Evolutionary conservation across 2,329 filamentous ascomycete genomes (phyloP).

Genomic region (Scytalidium sp.): DNA sequence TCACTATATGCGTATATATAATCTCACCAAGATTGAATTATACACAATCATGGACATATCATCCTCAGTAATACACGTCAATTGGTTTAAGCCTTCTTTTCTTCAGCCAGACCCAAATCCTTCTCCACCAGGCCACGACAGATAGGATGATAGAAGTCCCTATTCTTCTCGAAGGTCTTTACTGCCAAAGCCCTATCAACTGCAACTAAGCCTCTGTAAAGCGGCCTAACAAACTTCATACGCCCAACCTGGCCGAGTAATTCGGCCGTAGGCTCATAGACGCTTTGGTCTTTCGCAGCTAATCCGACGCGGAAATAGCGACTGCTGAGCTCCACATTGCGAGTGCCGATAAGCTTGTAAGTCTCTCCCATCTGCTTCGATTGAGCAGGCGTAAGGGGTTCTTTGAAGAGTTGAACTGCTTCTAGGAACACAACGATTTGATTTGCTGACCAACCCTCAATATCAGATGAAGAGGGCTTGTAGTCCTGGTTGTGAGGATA

Average conservation of each 20-base stretch:
- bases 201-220: conserved; percentile 74
- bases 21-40: too few species aligned
- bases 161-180: conserved; percentile 81
- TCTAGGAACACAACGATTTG: conserved; percentile 92
- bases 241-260: conserved; percentile 79
- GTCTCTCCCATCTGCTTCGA: conserved; percentile 69
- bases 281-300: conserved; percentile 64
- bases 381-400: conserved; percentile 60
- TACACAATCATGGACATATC: too few species aligned
- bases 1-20: too few species aligned
- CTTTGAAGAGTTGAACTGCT: conserved; percentile 64
- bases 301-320: conserved; percentile 80
- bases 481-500: conserved; percentile 39
- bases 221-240: conserved; percentile 94
- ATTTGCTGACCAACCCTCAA: conserved; percentile 74
- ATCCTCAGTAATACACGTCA: too few species aligned
- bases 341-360: conserved; percentile 71
- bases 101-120: conserved; percentile 50
- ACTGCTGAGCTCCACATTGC: conserved; percentile 82
- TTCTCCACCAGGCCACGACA: conserved; percentile 85
- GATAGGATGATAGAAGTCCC: conserved; percentile 94
- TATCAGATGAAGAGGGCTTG: conserved; percentile 64
- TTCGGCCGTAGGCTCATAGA: conserved; percentile 69
- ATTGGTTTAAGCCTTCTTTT: not conserved
- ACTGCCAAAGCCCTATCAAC: conserved; percentile 73